Percentiles rank a stretch among this genome's conserved stretches.
phyloP scores from a whole-genome alignment of 306 rosid genomes.

The Canavalia gladiata region DNA sequence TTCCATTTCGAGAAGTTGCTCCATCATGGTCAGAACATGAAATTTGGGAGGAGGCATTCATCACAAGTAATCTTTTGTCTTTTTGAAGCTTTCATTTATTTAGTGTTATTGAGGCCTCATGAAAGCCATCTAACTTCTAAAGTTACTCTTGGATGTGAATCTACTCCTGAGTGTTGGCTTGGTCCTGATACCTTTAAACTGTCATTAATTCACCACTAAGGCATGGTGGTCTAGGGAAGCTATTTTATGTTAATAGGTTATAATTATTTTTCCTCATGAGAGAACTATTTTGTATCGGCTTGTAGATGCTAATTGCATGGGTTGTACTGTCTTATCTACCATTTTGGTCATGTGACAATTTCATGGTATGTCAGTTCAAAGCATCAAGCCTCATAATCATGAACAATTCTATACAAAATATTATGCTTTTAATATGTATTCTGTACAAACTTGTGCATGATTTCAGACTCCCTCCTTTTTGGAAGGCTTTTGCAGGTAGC shows the following conservation, averaged over 20 bases:
- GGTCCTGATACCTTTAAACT: constrained; percentile 35
- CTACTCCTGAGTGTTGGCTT: background rate
- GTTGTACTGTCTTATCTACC: constrained; percentile 1
- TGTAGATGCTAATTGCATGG: constrained; percentile 21
- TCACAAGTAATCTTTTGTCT: constrained; percentile 71
- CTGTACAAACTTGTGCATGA: constrained; percentile 21
- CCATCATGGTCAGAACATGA: constrained; percentile 82
- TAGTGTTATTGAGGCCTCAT: constrained; percentile 23
- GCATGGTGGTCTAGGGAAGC: background rate
- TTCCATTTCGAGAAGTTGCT: constrained; percentile 82
- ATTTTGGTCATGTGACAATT: constrained; percentile 22
- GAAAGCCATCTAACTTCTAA: constrained; percentile 30
- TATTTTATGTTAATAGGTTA: constrained; percentile 14
- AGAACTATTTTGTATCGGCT: background rate
- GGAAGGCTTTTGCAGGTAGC: constrained; percentile 64
- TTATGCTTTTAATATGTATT: constrained; percentile 23
- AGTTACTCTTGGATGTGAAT: constrained; percentile 39
- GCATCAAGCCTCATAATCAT: constrained; percentile 1
- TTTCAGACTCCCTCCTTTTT: background rate
- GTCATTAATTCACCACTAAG: constrained; percentile 9
- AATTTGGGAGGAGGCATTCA: constrained; percentile 86
- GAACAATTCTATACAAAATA: background rate
- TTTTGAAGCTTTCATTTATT: constrained; percentile 23
- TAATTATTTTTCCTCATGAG: background rate
- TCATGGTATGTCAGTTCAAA: background rate